Percentiles rank a stretch among this genome's conserved stretches.
Conservation (phyloP, 2,329 filamentous ascomycete genomes). For the Colletotrichum camelliae region DNA sequence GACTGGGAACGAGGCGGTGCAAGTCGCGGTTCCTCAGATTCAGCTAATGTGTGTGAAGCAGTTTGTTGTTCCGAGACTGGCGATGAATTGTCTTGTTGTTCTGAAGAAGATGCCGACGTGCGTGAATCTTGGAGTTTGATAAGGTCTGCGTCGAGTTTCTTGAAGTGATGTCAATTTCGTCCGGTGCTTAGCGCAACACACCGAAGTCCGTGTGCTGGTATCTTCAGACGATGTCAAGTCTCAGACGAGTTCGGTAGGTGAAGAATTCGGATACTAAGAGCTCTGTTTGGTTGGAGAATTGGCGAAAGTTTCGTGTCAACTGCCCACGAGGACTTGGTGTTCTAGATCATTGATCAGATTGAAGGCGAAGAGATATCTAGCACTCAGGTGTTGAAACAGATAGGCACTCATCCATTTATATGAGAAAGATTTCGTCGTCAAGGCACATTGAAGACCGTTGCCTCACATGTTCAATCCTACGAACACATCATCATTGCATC, state of each 20-base stretch:
- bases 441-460: neutral
- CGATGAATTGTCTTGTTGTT: neutral
- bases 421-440: rapidly evolving
- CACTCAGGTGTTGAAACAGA: neutral
- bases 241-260: neutral
- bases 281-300: neutral
- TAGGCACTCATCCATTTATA: neutral
- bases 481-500: neutral
- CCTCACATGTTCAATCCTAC: neutral
- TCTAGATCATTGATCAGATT: neutral
- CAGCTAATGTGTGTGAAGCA: neutral
- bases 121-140: neutral
- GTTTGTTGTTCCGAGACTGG: rapidly evolving
- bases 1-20: neutral
- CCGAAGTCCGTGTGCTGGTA: neutral
- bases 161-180: neutral
- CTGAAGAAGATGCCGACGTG: neutral
- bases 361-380: neutral
- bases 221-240: neutral
- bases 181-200: neutral
- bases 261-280: neutral
- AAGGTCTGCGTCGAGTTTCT: neutral
- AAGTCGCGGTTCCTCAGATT: rapidly evolving
- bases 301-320: neutral
- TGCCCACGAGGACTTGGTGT: neutral